These are phyloP conservation scores for Gymnopus androsaceus DNA, from an alignment of 1,284 basidiomycete species.

Conservation along the genomic window DNA sequence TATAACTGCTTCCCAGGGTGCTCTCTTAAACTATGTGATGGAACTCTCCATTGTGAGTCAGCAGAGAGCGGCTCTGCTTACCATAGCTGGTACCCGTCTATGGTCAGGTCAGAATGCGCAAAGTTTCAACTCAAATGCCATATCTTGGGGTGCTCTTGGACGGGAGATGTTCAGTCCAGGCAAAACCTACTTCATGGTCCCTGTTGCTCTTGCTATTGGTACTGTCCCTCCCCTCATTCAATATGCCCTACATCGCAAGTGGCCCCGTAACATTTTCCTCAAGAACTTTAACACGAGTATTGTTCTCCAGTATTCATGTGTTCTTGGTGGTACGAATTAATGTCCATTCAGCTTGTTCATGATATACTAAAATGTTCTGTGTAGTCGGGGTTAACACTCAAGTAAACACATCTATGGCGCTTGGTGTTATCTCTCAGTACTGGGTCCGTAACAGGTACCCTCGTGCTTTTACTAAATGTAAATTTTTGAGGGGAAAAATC, in stretches of 20 bases:
- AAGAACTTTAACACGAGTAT: constrained; percentile 20
- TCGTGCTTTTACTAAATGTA: constrained; percentile 21
- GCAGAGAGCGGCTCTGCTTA: constrained; percentile 18
- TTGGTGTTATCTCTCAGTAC: constrained; percentile 21
- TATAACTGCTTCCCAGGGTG: background rate
- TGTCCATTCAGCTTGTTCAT: background rate
- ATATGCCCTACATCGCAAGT: constrained; percentile 20
- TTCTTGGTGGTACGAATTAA: background rate
- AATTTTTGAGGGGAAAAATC: background rate
- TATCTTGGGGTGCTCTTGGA: constrained; percentile 22
- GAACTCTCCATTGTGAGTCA: constrained; percentile 14
- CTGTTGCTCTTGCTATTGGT: constrained; percentile 19
- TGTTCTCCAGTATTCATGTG: constrained; percentile 17
- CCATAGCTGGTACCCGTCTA: constrained; percentile 20
- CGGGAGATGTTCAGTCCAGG: constrained; percentile 21
- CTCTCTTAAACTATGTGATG: constrained; percentile 16
- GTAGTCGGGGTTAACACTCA: constrained; percentile 21
- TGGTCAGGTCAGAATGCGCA: constrained; percentile 23
- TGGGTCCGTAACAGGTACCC: constrained; percentile 19
- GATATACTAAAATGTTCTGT: background rate
- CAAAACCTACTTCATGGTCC: constrained; percentile 19
- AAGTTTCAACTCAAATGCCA: constrained; percentile 22
- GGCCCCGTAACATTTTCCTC: constrained; percentile 11
- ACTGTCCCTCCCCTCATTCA: constrained; percentile 17
- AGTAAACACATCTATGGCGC: constrained; percentile 18